Base-by-base conservation (phyloP, 2,329 filamentous ascomycete species). In the Metarhizium guizhouense region DNA sequence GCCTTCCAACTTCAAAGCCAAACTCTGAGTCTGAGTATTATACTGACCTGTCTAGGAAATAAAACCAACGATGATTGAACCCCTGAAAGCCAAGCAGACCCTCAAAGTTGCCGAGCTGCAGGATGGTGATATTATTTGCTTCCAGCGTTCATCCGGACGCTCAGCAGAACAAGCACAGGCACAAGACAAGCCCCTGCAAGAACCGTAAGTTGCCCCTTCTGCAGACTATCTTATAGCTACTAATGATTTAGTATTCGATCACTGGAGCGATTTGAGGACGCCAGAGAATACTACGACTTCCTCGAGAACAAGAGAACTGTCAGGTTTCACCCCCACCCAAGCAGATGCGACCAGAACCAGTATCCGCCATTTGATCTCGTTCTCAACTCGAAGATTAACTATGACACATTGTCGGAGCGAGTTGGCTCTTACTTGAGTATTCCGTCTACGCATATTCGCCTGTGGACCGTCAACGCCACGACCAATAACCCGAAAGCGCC, bases 21-120 rank as follows among this genome's bases (percentile, higher is more conserved):
- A 29, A 53, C 14, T n/a, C 38, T 40, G 32, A 34, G 38, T 40
- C 38, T 40, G 32, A 34, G 38, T 16, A 40, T 14, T 16, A 40
- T 36, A 52, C 49, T 50, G 58, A 62, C 40, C 20, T 42, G 52
- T 30, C 48, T 38, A 83, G 79, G 94, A 99, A 75, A 97, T 99
- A 73, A 99, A 97, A 73, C 91, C 92, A 53, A 89, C 85, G 58
- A 97, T 97, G 92, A 96, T 99, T 62, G 95, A 99, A 67, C 80
- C 83, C 6, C 87, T 99, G 76, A 97, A 96, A 72, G 82, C 86
- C 0, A 97, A 96, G 74, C 85, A 90, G 66, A 90, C 91, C 0
- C 79, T 99, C 57, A 88, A 91, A 61, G 85, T 89, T 57, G 94
- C 94, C 1, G 95, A 99, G 69, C 87, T 99, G 29, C 93, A 97